Base-by-base conservation (phyloP, 1,139 yeast species). In the Kodamaea sp. region DNA sequence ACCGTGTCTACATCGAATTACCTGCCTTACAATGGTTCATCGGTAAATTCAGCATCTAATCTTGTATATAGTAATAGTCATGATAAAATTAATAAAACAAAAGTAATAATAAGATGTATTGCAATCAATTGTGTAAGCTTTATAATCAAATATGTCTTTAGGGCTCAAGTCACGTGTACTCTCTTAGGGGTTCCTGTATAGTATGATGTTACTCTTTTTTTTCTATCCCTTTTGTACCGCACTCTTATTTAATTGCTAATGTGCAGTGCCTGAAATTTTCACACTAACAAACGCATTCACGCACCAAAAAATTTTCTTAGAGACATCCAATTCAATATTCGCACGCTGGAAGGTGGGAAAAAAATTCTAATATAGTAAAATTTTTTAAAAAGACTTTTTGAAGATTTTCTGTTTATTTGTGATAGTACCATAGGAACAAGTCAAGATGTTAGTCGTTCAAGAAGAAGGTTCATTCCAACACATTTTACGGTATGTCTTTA, bases 381-480 rank as follows among this genome's bases (percentile, higher is more conserved):
- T 36, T 24, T 32, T 36, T 36, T 38, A 24, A 36, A 34, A 37
- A 33, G 27, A 15, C 20, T 33, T 29, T 37, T 35, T 36, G 34
- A 40, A 15, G 20, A 37, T 34, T 40, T 40, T 30, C 23, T 24
- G 8, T 30, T 41, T 37, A 35, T 37, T 37, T 37, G 38, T 41
- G 40, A 40, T 36, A 40, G 43, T 34, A 41, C 44, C 38, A 41
- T 37, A 38, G 43, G 35, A 35, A 39, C 39, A 53, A 60, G 56
- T 65, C 76, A 80, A 75, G 67, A 84, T 85, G 95, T 85, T 90
- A 84, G 96, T 88, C 78, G 94, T 90, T 77, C 94, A 87, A 78
- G 97, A 92, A 81, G 84, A 87, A 81, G 96, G 96, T 77, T 86
- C 94, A 73, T 92, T 94, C 96, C 98, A 94, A 81, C 99, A 94